Conservation (phyloP, 1,284 basidiomycete genomes). For the Ustilago trichophora region DNA sequence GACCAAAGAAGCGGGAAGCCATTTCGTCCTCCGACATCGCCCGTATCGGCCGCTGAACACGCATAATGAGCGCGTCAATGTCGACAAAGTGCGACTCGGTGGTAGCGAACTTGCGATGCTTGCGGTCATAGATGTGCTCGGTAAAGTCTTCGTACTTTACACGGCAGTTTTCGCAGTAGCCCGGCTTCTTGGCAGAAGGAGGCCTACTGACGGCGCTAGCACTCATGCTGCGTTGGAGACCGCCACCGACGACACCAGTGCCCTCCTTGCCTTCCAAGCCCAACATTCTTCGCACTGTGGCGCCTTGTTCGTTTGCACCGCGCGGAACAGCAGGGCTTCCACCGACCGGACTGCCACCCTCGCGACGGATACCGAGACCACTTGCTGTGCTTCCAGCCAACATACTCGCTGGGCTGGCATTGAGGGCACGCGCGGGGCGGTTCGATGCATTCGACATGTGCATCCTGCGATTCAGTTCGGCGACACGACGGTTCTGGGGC, state of each 20-base stretch:
- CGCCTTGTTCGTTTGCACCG: slow-evolving; percentile 26
- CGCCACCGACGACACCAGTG: background rate
- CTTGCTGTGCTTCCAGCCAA: slow-evolving; percentile 39
- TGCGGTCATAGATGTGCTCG: slow-evolving; percentile 81
- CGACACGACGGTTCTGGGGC: slow-evolving; percentile 51
- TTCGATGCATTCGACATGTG: slow-evolving; percentile 39
- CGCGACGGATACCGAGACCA: slow-evolving; percentile 40
- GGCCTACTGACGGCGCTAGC: slow-evolving; percentile 30
- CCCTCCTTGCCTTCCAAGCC: slow-evolving; percentile 32
- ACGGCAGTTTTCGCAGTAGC: slow-evolving; percentile 98
- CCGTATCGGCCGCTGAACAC: slow-evolving; percentile 70
- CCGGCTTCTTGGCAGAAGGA: slow-evolving; percentile 81
- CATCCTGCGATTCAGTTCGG: slow-evolving; percentile 54
- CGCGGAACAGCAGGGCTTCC: slow-evolving; percentile 16
- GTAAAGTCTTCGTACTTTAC: slow-evolving; percentile 89
- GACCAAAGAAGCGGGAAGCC: slow-evolving; percentile 20
- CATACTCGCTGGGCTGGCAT: slow-evolving; percentile 41
- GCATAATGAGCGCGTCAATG: slow-evolving; percentile 80
- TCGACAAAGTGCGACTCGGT: slow-evolving; percentile 82
- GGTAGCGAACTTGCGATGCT: slow-evolving; percentile 85
- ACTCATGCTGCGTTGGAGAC: slow-evolving; percentile 45
- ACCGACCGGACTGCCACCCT: slow-evolving; percentile 19
- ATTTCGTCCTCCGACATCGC: slow-evolving; percentile 26
- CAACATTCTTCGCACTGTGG: slow-evolving; percentile 57
- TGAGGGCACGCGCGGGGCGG: slow-evolving; percentile 14